Evolutionary conservation across 495 filamentous ascomycete species (phyloP).

Genomic region (Jackrogersella multiformis): DNA sequence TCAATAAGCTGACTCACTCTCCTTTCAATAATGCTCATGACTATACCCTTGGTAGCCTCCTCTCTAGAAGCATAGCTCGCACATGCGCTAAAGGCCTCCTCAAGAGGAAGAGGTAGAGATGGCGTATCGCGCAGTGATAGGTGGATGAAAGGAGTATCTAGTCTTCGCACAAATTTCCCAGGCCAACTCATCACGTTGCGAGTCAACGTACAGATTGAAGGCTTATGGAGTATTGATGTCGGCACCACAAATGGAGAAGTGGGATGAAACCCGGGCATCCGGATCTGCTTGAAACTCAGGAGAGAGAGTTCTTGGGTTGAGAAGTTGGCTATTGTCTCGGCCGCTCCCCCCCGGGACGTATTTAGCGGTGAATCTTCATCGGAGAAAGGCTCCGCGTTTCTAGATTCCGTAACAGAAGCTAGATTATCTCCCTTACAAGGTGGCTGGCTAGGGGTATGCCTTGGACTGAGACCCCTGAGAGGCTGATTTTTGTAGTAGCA

Average conservation of each 20-base stretch:
- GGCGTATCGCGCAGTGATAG: neutral
- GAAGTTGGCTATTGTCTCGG: neutral
- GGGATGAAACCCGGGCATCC: neutral
- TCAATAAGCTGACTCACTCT: neutral
- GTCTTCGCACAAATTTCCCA: constrained; percentile 1
- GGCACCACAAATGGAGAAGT: neutral
- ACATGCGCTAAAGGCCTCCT: constrained; percentile 7
- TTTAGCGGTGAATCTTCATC: neutral
- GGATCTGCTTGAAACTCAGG: neutral
- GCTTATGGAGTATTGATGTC: neutral
- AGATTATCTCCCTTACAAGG: neutral
- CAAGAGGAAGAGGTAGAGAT: constrained; percentile 1
- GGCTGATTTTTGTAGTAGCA: constrained; percentile 13
- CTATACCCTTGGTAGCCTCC: neutral
- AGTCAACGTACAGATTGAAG: neutral
- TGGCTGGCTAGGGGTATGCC: neutral
- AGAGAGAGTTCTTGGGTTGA: neutral
- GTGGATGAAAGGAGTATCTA: constrained; percentile 6
- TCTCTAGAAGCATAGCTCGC: neutral
- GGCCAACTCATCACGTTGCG: constrained; percentile 4
- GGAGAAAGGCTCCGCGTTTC: neutral
- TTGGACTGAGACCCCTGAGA: neutral
- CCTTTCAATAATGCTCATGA: constrained; percentile 8
- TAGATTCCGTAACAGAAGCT: neutral
- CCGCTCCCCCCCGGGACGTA: neutral